Conservation (phyloP, 306 rosid genomes). For the Sophora flavescens region DNA sequence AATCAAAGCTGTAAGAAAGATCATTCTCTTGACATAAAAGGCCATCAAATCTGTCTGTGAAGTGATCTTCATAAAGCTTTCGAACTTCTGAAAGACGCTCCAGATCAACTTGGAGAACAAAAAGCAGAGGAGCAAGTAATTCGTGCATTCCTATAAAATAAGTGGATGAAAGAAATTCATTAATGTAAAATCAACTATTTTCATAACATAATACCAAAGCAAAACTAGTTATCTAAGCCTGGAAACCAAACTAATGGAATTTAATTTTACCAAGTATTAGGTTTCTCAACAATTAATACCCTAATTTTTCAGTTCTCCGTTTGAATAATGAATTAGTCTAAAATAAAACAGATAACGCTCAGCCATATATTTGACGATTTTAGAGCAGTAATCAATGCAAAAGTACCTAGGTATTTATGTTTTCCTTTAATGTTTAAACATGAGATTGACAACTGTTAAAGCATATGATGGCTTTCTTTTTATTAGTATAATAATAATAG, state of each 20-base stretch:
- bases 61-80: constrained; percentile 82
- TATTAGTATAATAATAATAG: not conserved
- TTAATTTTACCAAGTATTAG: constrained; percentile 26
- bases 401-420: constrained; percentile 29
- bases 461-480: constrained; percentile 21
- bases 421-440: constrained; percentile 24
- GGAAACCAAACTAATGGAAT: constrained; percentile 28
- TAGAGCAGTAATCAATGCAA: not conserved
- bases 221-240: constrained; percentile 34
- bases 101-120: constrained; percentile 91
- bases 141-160: constrained; percentile 90
- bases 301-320: not conserved
- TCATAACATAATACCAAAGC: constrained; percentile 34
- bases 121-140: constrained; percentile 92
- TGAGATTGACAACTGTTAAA: not conserved
- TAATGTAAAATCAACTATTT: constrained; percentile 23
- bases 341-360: constrained; percentile 6
- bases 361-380: constrained; percentile 9
- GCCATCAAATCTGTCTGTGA: constrained; percentile 90
- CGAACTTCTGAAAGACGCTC: constrained; percentile 81
- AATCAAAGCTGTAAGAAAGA: constrained; percentile 79
- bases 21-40: constrained; percentile 73
- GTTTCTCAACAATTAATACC: constrained; percentile 27
- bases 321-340: not conserved
- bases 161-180: constrained; percentile 25